Base-by-base conservation (phyloP, 163 green algal genomes). In the Chlorella variabilis region DNA sequence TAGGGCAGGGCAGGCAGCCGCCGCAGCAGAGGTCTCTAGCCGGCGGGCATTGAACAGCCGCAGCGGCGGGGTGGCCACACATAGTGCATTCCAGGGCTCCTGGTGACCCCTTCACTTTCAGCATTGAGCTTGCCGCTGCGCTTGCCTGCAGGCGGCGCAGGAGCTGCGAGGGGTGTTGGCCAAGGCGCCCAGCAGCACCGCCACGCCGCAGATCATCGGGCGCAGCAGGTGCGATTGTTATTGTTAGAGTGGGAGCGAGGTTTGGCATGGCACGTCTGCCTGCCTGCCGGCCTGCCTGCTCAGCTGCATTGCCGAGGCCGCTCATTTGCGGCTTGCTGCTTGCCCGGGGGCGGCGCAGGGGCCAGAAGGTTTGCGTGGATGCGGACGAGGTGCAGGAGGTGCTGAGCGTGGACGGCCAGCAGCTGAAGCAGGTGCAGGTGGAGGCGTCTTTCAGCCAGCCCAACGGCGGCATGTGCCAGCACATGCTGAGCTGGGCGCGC, bases 381-480 rank as follows among this genome's bases (percentile, higher is more conserved):
- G 25, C 48, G 2, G 85, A 87, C 21, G 87, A 91, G 81, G 94
- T 97, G 29, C 45, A 86, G 31, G 95, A 98, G 87, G 63, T 34
- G 45, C 81, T 93, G 66, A 51, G 49, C 3, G 83, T 95, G 58
- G 83, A 61, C 20, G 68, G 81, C 7, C 29, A 21, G 23, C 62
- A 25, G 33, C 49, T 88, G 51, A 38, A 61, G 63, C 92, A 92
- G 70, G 78, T 89, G 29, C 93, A 98, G 88, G 85, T 97, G 33
- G 95, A 98, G 81, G 94, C 92, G 7, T 85, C 83, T 0, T 98
- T 98, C 88, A 94, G 90, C 36, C 96, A 99, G 89, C 96, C 96
- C 71, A 99, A 99, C 82, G 94, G 71, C 42, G 85, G 83, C 25
- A 91, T 98, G 78, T 96, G 92, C 78, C 70, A 91, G 45, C 75